Percentiles rank a stretch among this genome's conserved stretches.
Conservation (phyloP, 139 green algal species). For the Coelastrella sp. region DNA sequence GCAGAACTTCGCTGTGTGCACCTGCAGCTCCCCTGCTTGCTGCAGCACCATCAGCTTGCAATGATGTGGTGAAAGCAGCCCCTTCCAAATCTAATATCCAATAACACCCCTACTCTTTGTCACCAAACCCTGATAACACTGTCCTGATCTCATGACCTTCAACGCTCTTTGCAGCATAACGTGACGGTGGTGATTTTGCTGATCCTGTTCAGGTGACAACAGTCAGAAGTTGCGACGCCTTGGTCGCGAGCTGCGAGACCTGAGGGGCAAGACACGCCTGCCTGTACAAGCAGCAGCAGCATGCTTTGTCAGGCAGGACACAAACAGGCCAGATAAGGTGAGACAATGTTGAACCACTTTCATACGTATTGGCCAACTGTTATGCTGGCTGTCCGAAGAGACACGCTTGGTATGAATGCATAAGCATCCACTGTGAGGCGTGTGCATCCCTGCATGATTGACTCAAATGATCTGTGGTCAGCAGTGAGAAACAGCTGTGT, state of each 20-base stretch:
- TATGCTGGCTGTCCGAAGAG: too few species aligned
- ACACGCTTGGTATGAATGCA: too few species aligned
- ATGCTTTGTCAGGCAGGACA: constrained; percentile 76
- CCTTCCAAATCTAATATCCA: neutral
- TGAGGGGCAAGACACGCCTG: constrained; percentile 65
- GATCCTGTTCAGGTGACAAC: constrained; percentile 24
- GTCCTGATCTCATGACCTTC: neutral
- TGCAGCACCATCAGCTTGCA: too few species aligned
- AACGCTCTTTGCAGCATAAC: neutral
- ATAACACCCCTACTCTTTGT: neutral
- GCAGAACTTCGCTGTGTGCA: neutral
- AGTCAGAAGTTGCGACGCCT: constrained; percentile 59
- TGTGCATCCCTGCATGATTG: too few species aligned
- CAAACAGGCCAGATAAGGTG: constrained; percentile 78
- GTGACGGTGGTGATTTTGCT: neutral
- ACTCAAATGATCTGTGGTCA: too few species aligned
- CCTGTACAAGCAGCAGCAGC: constrained; percentile 67
- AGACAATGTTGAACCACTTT: neutral
- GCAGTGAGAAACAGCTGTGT: too few species aligned
- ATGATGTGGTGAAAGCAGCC: too few species aligned
- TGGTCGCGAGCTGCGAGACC: constrained; percentile 68
- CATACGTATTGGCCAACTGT: too few species aligned
- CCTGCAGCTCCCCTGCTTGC: too few species aligned
- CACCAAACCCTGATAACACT: neutral
- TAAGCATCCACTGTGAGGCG: too few species aligned